Evolutionary conservation across 805 yeast genomes (phyloP).

Genomic region (Cyberlindnera euphorbiae): DNA sequence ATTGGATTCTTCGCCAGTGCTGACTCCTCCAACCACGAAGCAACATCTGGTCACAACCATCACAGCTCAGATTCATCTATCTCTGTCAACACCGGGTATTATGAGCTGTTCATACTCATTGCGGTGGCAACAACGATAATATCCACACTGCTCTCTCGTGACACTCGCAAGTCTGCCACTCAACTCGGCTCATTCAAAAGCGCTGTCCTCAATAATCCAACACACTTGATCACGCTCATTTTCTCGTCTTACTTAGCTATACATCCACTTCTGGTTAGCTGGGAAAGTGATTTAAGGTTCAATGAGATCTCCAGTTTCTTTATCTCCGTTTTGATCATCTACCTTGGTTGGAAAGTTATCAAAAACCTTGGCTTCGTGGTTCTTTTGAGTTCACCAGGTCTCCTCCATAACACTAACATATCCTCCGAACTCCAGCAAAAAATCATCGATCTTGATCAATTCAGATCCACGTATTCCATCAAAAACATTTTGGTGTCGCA

Average conservation of each 20-base stretch:
- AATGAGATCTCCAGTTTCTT: constrained; percentile 42
- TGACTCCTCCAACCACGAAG: constrained; percentile 9
- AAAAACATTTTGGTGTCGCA: constrained; percentile 49
- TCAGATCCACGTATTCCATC: constrained; percentile 44
- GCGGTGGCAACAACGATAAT: constrained; percentile 30
- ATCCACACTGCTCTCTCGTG: constrained; percentile 25
- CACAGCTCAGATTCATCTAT: constrained; percentile 19
- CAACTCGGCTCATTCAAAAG: constrained; percentile 9
- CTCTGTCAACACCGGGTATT: constrained; percentile 23
- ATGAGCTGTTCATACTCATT: constrained; percentile 26
- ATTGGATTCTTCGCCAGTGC: constrained; percentile 26
- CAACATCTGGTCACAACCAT: constrained; percentile 24
- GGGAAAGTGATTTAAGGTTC: constrained; percentile 27
- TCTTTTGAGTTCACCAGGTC: constrained; percentile 47
- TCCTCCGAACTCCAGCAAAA: constrained; percentile 38
- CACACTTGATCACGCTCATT: constrained; percentile 39
- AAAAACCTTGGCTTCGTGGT: constrained; percentile 47
- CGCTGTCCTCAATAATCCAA: constrained; percentile 24
- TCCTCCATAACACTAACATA: constrained; percentile 34
- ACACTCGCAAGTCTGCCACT: constrained; percentile 1
- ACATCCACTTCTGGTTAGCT: constrained; percentile 29
- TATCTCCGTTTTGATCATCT: constrained; percentile 41
- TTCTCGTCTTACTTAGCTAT: constrained; percentile 38
- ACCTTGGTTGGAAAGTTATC: constrained; percentile 49
- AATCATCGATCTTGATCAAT: constrained; percentile 46